Conservation (phyloP, 345 rosid species). For the Citropsis articulata region DNA sequence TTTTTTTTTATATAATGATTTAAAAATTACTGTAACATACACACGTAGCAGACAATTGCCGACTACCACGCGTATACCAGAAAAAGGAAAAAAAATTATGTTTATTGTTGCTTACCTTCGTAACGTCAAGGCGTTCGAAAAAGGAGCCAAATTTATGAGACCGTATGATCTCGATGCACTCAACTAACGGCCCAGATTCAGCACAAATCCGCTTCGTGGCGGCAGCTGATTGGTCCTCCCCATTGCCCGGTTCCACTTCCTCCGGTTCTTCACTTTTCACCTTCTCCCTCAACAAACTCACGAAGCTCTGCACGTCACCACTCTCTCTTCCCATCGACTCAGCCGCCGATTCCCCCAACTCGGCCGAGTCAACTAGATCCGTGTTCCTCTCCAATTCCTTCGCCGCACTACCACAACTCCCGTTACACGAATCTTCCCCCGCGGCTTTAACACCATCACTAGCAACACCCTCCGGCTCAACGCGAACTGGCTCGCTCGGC, state of each 20-base stretch:
- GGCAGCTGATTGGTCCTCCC: constrained; percentile 40
- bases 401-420: constrained; percentile 44
- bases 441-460: constrained; percentile 11
- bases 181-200: constrained; percentile 55
- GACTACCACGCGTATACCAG: no score
- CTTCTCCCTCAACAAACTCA: constrained; percentile 41
- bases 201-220: constrained; percentile 7
- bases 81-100: background rate
- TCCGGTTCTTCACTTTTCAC: constrained; percentile 31
- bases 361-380: constrained; percentile 21
- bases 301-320: constrained; percentile 73
- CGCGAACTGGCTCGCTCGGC: constrained; percentile 9
- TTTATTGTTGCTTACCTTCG: constrained; percentile 44
- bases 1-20: no score
- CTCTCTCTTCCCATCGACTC: constrained; percentile 32
- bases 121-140: constrained; percentile 45
- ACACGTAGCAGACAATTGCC: no score
- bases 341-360: constrained; percentile 30
- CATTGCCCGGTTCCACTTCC: constrained; percentile 42
- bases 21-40: no score
- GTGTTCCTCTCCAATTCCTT: constrained; percentile 33
- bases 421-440: constrained; percentile 38
- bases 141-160: constrained; percentile 49
- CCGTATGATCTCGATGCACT: constrained; percentile 41
- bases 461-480: constrained; percentile 7